Conservation (phyloP, 805 yeast genomes). For the Grigorovia transvaalensis region DNA sequence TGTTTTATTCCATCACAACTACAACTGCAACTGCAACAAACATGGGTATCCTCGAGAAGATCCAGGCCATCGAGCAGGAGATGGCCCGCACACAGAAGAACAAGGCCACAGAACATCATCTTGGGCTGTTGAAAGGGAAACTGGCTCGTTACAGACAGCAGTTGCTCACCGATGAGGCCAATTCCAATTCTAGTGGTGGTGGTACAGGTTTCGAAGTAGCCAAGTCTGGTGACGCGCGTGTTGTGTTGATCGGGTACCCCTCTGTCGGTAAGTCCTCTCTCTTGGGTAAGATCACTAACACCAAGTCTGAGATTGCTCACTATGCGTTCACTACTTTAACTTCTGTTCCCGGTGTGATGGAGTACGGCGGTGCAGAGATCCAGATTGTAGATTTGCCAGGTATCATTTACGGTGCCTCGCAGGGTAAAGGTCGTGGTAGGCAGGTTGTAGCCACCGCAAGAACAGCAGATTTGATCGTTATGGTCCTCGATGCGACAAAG, state of each 20-base stretch:
- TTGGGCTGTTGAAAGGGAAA: slow-evolving; percentile 89
- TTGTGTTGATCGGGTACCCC: slow-evolving; percentile 91
- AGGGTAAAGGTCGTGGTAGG: slow-evolving; percentile 95
- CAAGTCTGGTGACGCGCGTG: slow-evolving; percentile 94
- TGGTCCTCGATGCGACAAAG: slow-evolving; percentile 94
- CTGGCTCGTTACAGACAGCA: slow-evolving; percentile 88
- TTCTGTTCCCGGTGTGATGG: slow-evolving; percentile 91
- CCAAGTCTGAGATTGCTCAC: slow-evolving; percentile 89
- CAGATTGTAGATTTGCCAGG: slow-evolving; percentile 98
- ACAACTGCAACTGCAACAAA: neutral
- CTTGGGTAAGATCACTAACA: slow-evolving; percentile 78
- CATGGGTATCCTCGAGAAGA: slow-evolving; percentile 49
- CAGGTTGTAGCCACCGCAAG: slow-evolving; percentile 95
- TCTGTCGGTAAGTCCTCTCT: slow-evolving; percentile 95
- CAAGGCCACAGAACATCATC: slow-evolving; percentile 95
- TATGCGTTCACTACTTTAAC: slow-evolving; percentile 95
- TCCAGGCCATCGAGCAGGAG: slow-evolving; percentile 83
- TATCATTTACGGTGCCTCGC: slow-evolving; percentile 91
- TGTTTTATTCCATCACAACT: no score
- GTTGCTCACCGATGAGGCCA: slow-evolving; percentile 77
- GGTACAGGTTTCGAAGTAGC: slow-evolving; percentile 91
- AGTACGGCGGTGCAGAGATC: slow-evolving; percentile 92
- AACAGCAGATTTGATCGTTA: slow-evolving; percentile 83
- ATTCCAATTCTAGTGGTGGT: slow-evolving; percentile 49
- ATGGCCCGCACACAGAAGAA: slow-evolving; percentile 92